Base-by-base conservation (phyloP, 2,329 filamentous ascomycete species). In the Annulohypoxylon truncatum region DNA sequence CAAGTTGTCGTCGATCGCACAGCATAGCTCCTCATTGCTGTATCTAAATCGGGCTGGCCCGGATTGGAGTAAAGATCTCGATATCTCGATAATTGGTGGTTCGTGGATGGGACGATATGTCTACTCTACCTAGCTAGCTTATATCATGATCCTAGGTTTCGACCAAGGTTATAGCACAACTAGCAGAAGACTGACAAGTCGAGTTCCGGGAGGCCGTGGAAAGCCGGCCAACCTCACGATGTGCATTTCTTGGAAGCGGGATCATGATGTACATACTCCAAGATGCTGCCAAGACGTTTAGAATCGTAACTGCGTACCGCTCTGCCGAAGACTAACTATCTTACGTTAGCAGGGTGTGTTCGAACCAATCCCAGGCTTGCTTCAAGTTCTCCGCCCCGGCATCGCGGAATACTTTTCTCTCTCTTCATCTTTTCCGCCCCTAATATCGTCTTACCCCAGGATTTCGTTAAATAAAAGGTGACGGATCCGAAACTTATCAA, bases 251-350 rank as follows among this genome's bases (percentile, higher is more conserved):
- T 33, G 47, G n/a, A 54, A 61, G 52, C 44, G 40, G 55, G 50
- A 57, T 59, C 31, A 51, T 57, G 64, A 64, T 60, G 40, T 64
- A 50, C 61, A 59, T 65, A 61, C 54, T 63, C 61, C 47, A 58
- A 66, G 47, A 63, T 33, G 42, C 24, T 46, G 67, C 64, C 67
- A 70, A 70, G 67, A 67, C 47, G 12, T 55, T 52, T 66, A 53
- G 38, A 59, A 61, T 64, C 61, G 52, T 67, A 59, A 65, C 61
- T 42, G 18, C 67, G 67, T 68, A 70, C 67, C 67, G 67, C 67
- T 64, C 65, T 68, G 64, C 67, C 67, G 67, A 70, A 70, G 52
- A 64, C 64, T 67, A 67, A 61, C 55, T 64, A 33, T 33, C 59
- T 63, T 58, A 68, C 48, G 57, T 66, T 65, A 68, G 54, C 55